Evolutionary conservation across 768 basidiomycete species (phyloP), one percentile per base, ranked within the genome.

Genomic region (Cystofilobasidium bisporidii): DNA sequence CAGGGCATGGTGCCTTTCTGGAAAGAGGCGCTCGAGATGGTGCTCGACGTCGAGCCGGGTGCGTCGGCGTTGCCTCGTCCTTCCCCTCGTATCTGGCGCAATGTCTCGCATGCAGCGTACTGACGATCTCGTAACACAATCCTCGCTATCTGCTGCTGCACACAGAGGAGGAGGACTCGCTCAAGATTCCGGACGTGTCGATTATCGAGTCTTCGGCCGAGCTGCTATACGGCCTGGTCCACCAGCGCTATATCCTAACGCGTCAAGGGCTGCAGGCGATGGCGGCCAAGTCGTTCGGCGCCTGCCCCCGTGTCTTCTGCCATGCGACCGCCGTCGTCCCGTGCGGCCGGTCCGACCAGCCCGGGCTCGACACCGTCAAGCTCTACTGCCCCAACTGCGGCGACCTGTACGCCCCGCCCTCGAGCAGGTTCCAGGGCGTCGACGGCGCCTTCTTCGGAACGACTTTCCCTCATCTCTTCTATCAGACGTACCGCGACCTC

Each of bases 1-100:
- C 94, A 92, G 75, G 83, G 83, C 38, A 86, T 93, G 86, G 96
- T 98, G 22, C 96, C 96, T 11, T 99, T 99, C 76, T 99, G 94
- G 91, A 98, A 97, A 77, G 96, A 99, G 77, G 96, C 96, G 55
- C 89, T 99, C 87, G 96, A 99, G 80, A 99, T 99, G 96, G 91
- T 99, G 20, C 79, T 99, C 72, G 96, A 99, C 79, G 94, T 98
- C 63, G 96, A 99, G 79, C 91, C 96, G 81, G 92, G 94, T 93
- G 76, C 77, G 86, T 77, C 11, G 36, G 5, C 36, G 5, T 36
- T 12, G 6, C 36, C 12, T 36, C 36, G 6, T 12, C 36, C 36
- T 12, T 36, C 12, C 36, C 36, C 36, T 36, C 36, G 6, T 36
- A 5, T 36, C 36, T 12, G 36, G n/a, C n/a, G n/a, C n/a, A n/a